Evolutionary conservation across 1,284 basidiomycete species (phyloP).

Genomic region (Puccinia novopanici): DNA sequence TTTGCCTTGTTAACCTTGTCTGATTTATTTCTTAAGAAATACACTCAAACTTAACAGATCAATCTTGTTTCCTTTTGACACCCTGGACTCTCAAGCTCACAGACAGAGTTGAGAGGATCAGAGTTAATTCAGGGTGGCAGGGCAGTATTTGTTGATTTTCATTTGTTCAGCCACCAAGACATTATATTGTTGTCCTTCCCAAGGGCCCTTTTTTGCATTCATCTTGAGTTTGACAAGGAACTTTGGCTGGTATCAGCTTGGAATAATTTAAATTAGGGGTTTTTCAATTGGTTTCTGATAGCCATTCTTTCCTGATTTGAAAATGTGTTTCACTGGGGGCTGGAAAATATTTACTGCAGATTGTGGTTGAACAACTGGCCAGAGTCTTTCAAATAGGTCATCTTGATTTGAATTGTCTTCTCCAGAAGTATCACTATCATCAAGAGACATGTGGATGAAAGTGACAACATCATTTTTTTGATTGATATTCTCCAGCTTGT

Average conservation of each 20-base stretch:
- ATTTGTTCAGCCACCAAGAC: slow-evolving; percentile 12
- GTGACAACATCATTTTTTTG: neutral
- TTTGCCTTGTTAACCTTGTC: too few species aligned
- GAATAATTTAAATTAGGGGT: neutral
- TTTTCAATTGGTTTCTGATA: slow-evolving; percentile 28
- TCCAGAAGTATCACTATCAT: neutral
- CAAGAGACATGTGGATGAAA: neutral
- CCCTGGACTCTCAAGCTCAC: too few species aligned
- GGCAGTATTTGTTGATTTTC: too few species aligned
- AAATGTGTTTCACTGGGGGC: neutral
- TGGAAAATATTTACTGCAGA: neutral
- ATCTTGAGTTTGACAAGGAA: slow-evolving; percentile 23
- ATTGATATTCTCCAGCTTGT: neutral
- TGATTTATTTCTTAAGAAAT: too few species aligned
- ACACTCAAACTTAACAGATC: too few species aligned
- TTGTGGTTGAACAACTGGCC: slow-evolving; percentile 7
- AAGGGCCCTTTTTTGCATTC: neutral
- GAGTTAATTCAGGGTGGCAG: too few species aligned
- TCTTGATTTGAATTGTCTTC: neutral
- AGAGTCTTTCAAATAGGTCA: neutral
- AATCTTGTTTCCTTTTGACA: too few species aligned
- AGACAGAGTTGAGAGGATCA: too few species aligned
- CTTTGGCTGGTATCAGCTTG: neutral
- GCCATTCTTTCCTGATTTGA: slow-evolving; percentile 15
- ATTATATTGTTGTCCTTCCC: slow-evolving; percentile 12